Conservation (phyloP, 2,329 filamentous ascomycete species). For the Botryotinia convoluta region DNA sequence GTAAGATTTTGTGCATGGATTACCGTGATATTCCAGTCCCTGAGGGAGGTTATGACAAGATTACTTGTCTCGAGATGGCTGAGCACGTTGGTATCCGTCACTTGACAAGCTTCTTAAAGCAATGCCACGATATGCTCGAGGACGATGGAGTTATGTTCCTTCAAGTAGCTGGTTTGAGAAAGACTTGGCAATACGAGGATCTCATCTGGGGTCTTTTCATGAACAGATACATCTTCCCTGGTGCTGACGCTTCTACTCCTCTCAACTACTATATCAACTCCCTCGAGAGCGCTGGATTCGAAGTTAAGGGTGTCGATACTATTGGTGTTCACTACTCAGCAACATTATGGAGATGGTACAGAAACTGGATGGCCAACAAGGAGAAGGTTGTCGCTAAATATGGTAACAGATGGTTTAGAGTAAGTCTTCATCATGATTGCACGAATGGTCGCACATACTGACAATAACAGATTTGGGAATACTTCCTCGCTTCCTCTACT, state of each 20-base stretch:
- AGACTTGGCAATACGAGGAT: conserved; percentile 97
- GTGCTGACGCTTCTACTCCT: conserved; percentile 91
- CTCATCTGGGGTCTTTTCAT: conserved; percentile 98
- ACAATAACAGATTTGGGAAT: conserved; percentile 69
- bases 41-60: conserved; percentile 81
- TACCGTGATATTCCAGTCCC: conserved; percentile 90
- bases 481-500: conserved; percentile 73
- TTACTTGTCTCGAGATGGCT: conserved; percentile 97
- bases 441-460: conserved; percentile 20
- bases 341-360: conserved; percentile 96
- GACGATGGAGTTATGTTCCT: conserved; percentile 96
- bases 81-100: conserved; percentile 97
- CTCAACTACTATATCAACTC: conserved; percentile 82
- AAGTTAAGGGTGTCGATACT: conserved; percentile 89
- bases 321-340: conserved; percentile 96
- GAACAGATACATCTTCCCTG: conserved; percentile 99
- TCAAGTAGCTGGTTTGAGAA: conserved; percentile 90
- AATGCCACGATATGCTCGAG: conserved; percentile 93
- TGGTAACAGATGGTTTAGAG: conserved; percentile 90
- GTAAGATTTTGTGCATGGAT: conserved; percentile 90
- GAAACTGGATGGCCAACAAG: conserved; percentile 94
- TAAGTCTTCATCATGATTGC: conserved; percentile 47
- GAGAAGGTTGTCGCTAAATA: conserved; percentile 95
- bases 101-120: conserved; percentile 74
- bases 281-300: conserved; percentile 83